Evolutionary conservation across 345 rosid genomes (phyloP).

Genomic region (Citrus hindsii): DNA sequence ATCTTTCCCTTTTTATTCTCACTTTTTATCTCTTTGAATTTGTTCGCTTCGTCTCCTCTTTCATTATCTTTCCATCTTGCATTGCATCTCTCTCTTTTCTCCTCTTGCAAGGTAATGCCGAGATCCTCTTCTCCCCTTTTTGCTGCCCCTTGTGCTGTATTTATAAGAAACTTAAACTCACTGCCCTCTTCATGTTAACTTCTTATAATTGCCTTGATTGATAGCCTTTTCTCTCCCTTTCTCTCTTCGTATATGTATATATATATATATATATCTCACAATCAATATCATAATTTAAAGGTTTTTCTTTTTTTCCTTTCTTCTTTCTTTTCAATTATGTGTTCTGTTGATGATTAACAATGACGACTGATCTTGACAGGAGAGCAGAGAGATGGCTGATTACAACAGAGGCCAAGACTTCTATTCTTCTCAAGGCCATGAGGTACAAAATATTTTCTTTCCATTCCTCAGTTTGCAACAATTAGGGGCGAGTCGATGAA

Average conservation of each 20-base stretch:
- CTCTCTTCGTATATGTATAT: neutral
- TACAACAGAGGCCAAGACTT: conserved; percentile 40
- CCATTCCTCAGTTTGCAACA: neutral
- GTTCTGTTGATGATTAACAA: neutral
- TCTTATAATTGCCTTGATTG: neutral
- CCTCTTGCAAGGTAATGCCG: conserved; percentile 35
- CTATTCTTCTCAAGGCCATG: conserved; percentile 32
- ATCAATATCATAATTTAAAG: neutral
- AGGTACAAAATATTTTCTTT: conserved; percentile 23
- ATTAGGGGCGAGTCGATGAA: neutral
- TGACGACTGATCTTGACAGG: conserved; percentile 1
- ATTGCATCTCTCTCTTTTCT: conserved; percentile 29
- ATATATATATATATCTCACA: no score
- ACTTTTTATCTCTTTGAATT: neutral
- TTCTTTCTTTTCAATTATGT: neutral
- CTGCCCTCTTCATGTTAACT: neutral
- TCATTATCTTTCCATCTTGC: neutral
- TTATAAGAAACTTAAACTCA: no score
- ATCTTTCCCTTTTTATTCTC: conserved; percentile 1
- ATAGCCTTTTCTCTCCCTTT: neutral
- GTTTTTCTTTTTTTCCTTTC: neutral
- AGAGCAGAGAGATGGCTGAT: conserved; percentile 40
- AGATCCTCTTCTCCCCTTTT: neutral
- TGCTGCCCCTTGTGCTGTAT: neutral
- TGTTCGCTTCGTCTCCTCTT: conserved; percentile 19